Conservation (phyloP, 495 filamentous ascomycete species). For the Trypethelium eluteriae region DNA sequence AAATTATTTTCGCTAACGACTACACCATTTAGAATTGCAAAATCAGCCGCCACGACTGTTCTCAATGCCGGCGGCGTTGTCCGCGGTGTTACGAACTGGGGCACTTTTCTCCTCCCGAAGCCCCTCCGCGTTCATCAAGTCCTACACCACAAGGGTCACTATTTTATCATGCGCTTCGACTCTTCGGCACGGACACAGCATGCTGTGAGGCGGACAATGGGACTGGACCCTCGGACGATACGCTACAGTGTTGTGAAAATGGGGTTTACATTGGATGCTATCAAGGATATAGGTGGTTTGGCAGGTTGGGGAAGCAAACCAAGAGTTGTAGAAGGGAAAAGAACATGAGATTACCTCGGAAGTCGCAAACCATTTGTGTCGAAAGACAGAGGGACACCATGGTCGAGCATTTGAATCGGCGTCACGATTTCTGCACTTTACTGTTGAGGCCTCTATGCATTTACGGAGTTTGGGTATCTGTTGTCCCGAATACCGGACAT, state of each 20-base stretch:
- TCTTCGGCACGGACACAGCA: constrained; percentile 60
- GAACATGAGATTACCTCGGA: background rate
- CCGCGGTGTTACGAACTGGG: constrained; percentile 91
- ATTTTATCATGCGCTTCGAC: constrained; percentile 98
- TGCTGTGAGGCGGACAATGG: constrained; percentile 61
- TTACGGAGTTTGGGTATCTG: constrained; percentile 5
- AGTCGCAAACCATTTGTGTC: background rate
- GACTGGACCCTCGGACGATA: constrained; percentile 87
- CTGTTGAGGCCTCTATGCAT: background rate
- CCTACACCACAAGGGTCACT: constrained; percentile 73
- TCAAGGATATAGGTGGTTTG: constrained; percentile 53
- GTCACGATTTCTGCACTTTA: background rate
- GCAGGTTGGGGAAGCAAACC: constrained; percentile 49
- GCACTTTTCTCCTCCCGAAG: constrained; percentile 73
- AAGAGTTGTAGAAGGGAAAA: background rate
- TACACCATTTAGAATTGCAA: constrained; percentile 61
- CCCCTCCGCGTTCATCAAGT: constrained; percentile 65
- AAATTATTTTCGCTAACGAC: background rate
- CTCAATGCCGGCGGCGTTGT: constrained; percentile 82
- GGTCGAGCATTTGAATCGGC: background rate
- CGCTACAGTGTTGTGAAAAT: constrained; percentile 78
- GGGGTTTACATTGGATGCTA: constrained; percentile 65
- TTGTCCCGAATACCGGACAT: background rate
- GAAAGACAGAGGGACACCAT: background rate
- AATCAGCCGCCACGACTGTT: constrained; percentile 73